Conservation (phyloP, 2,329 filamentous ascomycete species). For the Xylaria sp. region DNA sequence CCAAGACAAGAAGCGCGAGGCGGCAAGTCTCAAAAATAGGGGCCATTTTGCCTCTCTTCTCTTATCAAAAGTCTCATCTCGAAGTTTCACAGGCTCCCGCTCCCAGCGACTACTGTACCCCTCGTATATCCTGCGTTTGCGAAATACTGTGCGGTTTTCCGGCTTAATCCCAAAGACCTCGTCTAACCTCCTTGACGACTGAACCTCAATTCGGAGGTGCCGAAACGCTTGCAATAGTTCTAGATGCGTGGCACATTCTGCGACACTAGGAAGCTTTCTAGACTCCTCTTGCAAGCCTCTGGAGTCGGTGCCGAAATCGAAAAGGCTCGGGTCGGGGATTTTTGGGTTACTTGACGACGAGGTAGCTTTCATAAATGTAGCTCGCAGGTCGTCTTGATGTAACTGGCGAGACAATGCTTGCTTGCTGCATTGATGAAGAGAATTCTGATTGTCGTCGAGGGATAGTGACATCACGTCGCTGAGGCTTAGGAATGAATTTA, state of each 20-base stretch:
- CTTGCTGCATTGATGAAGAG: constrained; percentile 14
- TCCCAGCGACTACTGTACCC: background rate
- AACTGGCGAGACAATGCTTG: constrained; percentile 3
- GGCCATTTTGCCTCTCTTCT: constrained; percentile 18
- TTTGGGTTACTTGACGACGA: constrained; percentile 11
- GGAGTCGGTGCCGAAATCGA: constrained; percentile 1
- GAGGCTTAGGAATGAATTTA: background rate
- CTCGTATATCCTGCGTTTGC: constrained; percentile 2
- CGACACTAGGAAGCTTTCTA: constrained; percentile 7
- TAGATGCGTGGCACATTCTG: constrained; percentile 19
- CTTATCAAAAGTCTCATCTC: constrained; percentile 19
- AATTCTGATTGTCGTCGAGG: constrained; percentile 2
- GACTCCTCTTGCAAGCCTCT: background rate
- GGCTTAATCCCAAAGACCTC: constrained; percentile 13
- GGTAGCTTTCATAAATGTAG: background rate
- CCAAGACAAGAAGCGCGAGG: constrained; percentile 19
- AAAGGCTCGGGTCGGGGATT: constrained; percentile 20
- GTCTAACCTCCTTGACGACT: constrained; percentile 1
- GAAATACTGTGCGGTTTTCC: constrained; percentile 8
- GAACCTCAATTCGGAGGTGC: constrained; percentile 9
- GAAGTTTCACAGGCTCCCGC: constrained; percentile 11
- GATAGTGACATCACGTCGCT: constrained; percentile 1
- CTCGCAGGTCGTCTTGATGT: background rate
- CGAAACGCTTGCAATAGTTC: constrained; percentile 20
- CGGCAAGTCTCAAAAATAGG: constrained; percentile 13